phyloP scores from a whole-genome alignment of 2,329 filamentous ascomycete genomes.

The Cladosporium colombiae region DNA sequence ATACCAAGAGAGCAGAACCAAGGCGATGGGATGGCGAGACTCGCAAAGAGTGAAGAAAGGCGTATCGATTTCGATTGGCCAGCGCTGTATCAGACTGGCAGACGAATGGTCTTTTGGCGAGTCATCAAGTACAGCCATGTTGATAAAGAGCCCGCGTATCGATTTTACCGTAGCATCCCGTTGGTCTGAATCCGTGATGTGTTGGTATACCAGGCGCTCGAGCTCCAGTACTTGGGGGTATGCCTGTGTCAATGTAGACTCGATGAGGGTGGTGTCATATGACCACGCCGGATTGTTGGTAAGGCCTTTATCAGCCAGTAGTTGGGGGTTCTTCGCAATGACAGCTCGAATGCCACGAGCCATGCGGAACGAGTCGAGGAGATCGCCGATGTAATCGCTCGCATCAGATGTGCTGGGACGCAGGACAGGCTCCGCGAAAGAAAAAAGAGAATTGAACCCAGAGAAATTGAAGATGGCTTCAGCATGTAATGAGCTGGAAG shows the following conservation, averaged over 20 bases:
- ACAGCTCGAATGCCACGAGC: slow-evolving; percentile 13
- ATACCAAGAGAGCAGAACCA: slow-evolving; percentile 6
- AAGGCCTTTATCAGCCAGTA: slow-evolving; percentile 4
- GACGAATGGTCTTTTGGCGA: slow-evolving; percentile 6
- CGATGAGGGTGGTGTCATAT: not conserved
- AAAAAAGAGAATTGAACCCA: slow-evolving; percentile 22
- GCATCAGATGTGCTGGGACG: not conserved
- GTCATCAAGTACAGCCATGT: slow-evolving; percentile 4
- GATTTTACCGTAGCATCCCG: not conserved
- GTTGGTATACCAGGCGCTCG: not conserved
- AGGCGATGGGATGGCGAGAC: not conserved
- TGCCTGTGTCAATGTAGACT: not conserved
- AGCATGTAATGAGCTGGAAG: slow-evolving; percentile 10
- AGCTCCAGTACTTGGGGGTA: not conserved
- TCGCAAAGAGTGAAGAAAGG: slow-evolving; percentile 12
- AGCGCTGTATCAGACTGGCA: slow-evolving; percentile 14
- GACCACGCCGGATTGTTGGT: slow-evolving; percentile 15
- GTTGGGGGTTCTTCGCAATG: slow-evolving; percentile 6
- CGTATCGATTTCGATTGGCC: not conserved
- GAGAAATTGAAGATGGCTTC: slow-evolving; percentile 22
- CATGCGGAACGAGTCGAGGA: slow-evolving; percentile 8
- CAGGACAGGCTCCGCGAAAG: slow-evolving; percentile 15
- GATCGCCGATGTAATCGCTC: slow-evolving; percentile 7
- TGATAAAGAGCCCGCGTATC: not conserved
- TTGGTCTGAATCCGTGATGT: slow-evolving; percentile 2